Conservation (phyloP, 2,329 filamentous ascomycete species). For the Hypoxylon sp. region DNA sequence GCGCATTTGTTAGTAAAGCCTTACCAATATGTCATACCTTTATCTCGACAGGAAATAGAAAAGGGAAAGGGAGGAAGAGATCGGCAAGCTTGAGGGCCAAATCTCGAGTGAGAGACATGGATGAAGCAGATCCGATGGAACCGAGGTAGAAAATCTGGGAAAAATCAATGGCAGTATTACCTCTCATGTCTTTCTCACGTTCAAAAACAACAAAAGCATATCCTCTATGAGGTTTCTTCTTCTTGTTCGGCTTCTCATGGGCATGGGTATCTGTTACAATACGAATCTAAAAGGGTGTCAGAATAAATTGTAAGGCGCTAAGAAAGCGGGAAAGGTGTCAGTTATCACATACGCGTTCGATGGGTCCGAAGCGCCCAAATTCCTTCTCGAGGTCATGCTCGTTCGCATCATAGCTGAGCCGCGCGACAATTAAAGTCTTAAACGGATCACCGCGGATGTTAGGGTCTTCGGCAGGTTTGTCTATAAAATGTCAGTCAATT, state of each 20-base stretch:
- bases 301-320: constrained; percentile 15
- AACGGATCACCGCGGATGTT: constrained; percentile 95
- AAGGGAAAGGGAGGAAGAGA: constrained; percentile 55
- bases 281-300: constrained; percentile 75
- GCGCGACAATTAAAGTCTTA: constrained; percentile 93
- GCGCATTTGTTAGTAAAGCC: constrained; percentile 78
- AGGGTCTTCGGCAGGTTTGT: constrained; percentile 85
- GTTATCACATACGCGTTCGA: constrained; percentile 80
- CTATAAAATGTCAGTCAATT: constrained; percentile 61
- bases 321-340: neutral
- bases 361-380: constrained; percentile 92
- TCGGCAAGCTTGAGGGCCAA: constrained; percentile 72
- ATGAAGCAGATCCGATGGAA: constrained; percentile 50
- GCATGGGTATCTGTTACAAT: constrained; percentile 85
- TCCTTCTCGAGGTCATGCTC: constrained; percentile 93
- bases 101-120: constrained; percentile 64
- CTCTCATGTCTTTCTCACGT: constrained; percentile 98
- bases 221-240: constrained; percentile 85
- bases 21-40: constrained; percentile 69
- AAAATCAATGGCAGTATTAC: constrained; percentile 74
- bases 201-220: constrained; percentile 99
- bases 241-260: constrained; percentile 78
- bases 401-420: constrained; percentile 89
- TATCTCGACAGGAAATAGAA: constrained; percentile 41
- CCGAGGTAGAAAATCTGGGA: constrained; percentile 54